phyloP scores from a whole-genome alignment of 169 alveolate genomes.

The Plasmodium gonderi region DNA sequence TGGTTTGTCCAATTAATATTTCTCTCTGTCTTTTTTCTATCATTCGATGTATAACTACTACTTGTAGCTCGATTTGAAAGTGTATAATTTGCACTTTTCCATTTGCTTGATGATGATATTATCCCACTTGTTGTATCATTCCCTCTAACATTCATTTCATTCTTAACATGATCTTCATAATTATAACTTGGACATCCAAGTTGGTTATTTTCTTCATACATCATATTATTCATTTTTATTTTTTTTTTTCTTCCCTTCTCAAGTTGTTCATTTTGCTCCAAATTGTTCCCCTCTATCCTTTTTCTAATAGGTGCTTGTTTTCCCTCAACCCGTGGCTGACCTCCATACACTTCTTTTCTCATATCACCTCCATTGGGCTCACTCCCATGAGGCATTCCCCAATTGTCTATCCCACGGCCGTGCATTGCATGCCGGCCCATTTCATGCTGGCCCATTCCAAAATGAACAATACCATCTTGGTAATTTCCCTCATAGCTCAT shows the following conservation, averaged over 20 bases:
- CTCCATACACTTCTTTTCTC: background rate
- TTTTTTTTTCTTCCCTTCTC: background rate
- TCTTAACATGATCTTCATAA: background rate
- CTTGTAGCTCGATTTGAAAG: too few species aligned
- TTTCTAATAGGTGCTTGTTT: too few species aligned
- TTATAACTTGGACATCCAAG: background rate
- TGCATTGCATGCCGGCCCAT: background rate
- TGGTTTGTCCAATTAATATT: background rate
- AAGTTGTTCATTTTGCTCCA: background rate
- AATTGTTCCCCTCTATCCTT: background rate
- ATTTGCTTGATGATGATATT: background rate
- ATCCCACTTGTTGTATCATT: background rate
- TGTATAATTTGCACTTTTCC: background rate
- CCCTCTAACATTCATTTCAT: background rate
- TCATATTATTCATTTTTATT: background rate
- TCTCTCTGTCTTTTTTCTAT: background rate
- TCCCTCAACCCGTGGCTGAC: too few species aligned
- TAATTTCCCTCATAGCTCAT: too few species aligned
- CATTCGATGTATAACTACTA: background rate
- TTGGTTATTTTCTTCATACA: background rate
- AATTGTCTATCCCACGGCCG: too few species aligned
- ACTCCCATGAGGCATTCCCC: background rate
- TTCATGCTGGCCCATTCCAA: background rate
- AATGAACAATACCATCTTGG: too few species aligned
- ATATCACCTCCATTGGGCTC: background rate